Evolutionary conservation across 1,284 basidiomycete species (phyloP), one percentile per base, ranked within the genome.

Genomic region (Ganoderma boninense): DNA sequence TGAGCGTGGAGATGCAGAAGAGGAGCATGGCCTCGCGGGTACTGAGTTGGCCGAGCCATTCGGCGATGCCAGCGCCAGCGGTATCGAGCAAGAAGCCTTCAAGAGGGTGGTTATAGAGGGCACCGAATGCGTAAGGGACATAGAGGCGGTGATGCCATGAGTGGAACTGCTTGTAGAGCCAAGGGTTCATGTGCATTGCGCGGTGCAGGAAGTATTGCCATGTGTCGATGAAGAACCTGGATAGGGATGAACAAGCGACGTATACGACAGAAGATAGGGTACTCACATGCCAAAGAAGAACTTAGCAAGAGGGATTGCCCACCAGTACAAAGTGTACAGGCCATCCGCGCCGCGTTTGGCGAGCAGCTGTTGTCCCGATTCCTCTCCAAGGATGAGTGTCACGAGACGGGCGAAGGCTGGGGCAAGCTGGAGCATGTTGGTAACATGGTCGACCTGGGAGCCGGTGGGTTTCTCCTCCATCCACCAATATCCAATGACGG

Each of bases 121-220:
- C 95, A 29, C 98, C 98, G 78, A 95, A 99, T 0, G 97, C 96
- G 79, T 98, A 99, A 0, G 98, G 97, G 11, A 98, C 96, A 81
- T 99, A 98, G 16, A 99, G 91, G 11, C 97, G 89, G 82, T 99
- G 98, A 81, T 99, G 98, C 81, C 94, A 93, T 1, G 95, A 96
- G 83, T 99, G 98, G 76, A 99, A 88, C 71, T 95, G 89, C 76
- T 92, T 94, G 85, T 98, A 99, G 44, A 99, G 87, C 80, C 89
- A 97, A 70, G 93, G 94, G 85, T 95, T 97, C 77, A 89, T 85
- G 85, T 99, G 97, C 91, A 98, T 96, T 54, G 86, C 83, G 62
- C 98, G 95, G 81, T 99, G 97, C 52, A 96, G 87, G 83, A 96
- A 96, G 83, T 99, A 99, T 83, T 99, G 97, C 97, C 97, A 99